Evolutionary conservation across 192 early-diverging fungal species (phyloP).

Genomic region (Chytriomyces sp.): DNA sequence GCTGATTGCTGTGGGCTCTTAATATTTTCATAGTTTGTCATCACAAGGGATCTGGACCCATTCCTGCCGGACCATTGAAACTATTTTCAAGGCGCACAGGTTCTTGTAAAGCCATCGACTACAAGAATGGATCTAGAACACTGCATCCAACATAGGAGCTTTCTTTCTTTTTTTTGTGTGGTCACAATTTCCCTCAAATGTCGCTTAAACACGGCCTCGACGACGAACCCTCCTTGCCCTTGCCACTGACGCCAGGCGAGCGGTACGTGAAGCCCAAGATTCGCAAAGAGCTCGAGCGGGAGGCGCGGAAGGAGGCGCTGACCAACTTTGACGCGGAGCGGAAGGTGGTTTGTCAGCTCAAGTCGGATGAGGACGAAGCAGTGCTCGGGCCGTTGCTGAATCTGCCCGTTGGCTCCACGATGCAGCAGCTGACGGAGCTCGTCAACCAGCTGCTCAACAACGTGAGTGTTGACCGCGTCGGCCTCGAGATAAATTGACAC

Average conservation of each 20-base stretch:
- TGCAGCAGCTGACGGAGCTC: constrained; percentile 82
- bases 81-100: too few species aligned
- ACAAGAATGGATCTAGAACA: too few species aligned
- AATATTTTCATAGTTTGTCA: too few species aligned
- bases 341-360: constrained; percentile 80
- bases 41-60: too few species aligned
- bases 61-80: too few species aligned
- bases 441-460: constrained; percentile 88
- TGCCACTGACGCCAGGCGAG: constrained; percentile 14
- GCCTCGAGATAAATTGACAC: background rate
- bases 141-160: background rate
- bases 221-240: background rate
- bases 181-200: background rate
- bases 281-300: constrained; percentile 25
- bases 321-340: constrained; percentile 21
- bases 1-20: too few species aligned
- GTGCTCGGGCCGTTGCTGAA: constrained; percentile 84
- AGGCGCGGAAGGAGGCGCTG: constrained; percentile 20
- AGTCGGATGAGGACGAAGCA: constrained; percentile 72
- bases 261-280: constrained; percentile 31
- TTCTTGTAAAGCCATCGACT: too few species aligned
- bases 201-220: background rate
- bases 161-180: background rate
- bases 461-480: constrained; percentile 42
- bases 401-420: constrained; percentile 79